Conservation (phyloP, 176 grass and related monocot species). For the Aegilops tauschii region DNA sequence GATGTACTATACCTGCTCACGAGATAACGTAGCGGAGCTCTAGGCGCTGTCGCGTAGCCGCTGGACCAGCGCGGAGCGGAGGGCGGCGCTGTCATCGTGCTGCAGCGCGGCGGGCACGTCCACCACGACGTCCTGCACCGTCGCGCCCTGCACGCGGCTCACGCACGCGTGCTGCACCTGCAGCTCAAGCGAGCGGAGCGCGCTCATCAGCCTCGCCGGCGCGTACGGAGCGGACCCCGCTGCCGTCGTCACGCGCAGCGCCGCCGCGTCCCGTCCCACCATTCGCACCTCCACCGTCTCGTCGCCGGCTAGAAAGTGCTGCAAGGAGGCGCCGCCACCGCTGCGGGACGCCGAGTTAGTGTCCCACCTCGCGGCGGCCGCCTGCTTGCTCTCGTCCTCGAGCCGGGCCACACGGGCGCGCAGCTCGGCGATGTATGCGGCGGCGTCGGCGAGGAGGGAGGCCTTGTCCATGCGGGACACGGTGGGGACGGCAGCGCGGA, state of each 20-base stretch:
- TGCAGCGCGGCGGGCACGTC: conserved; percentile 41
- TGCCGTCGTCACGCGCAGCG: conserved; percentile 35
- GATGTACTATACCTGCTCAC: neutral
- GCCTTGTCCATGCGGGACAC: conserved; percentile 94
- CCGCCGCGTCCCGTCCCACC: conserved; percentile 30
- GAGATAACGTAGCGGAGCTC: neutral
- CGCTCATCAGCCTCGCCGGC: conserved; percentile 57
- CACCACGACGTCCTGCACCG: conserved; percentile 63
- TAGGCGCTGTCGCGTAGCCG: conserved; percentile 23
- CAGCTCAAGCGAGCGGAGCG: conserved; percentile 45
- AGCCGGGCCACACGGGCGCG: conserved; percentile 29
- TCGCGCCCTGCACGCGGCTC: conserved; percentile 41
- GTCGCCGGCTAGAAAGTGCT: neutral
- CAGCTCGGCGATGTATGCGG: conserved; percentile 74
- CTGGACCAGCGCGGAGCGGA: conserved; percentile 45
- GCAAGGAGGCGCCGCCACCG: conserved; percentile 8
- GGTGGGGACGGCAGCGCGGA: conserved; percentile 67
- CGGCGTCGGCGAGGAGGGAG: conserved; percentile 71
- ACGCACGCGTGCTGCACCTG: conserved; percentile 58
- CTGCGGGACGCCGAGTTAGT: neutral
- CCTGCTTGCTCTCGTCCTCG: conserved; percentile 42
- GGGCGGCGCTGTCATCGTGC: conserved; percentile 19
- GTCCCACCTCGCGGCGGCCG: conserved; percentile 14
- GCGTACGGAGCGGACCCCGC: conserved; percentile 27
- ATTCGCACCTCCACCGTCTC: conserved; percentile 35